phyloP scores from a whole-genome alignment of 2,329 filamentous ascomycete genomes.

The Botryotinia globosa region DNA sequence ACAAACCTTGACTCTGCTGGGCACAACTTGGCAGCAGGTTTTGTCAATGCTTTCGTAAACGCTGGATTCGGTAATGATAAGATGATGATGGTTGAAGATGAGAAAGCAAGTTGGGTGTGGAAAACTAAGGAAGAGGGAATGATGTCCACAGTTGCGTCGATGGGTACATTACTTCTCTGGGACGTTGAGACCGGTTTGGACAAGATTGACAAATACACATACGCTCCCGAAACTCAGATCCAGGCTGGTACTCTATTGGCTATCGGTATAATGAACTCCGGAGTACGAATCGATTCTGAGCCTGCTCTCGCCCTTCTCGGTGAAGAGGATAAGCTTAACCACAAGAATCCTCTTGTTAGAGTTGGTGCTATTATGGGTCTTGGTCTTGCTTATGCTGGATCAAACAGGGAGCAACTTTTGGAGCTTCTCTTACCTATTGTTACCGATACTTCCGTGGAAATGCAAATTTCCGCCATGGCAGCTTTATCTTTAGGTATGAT shows the following conservation, averaged over 20 bases:
- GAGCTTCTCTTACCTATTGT: slow-evolving; percentile 85
- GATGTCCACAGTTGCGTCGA: slow-evolving; percentile 91
- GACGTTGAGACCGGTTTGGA: slow-evolving; percentile 90
- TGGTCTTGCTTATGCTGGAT: slow-evolving; percentile 89
- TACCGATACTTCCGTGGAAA: slow-evolving; percentile 76
- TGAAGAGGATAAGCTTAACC: slow-evolving; percentile 74
- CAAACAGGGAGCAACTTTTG: slow-evolving; percentile 85
- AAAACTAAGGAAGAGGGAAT: slow-evolving; percentile 99
- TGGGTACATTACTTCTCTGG: slow-evolving; percentile 90
- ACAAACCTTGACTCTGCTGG: slow-evolving; percentile 94
- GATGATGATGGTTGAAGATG: slow-evolving; percentile 89
- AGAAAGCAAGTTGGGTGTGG: slow-evolving; percentile 95
- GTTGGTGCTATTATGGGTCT: slow-evolving; percentile 93
- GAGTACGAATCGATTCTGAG: slow-evolving; percentile 84
- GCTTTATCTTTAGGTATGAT: slow-evolving; percentile 86
- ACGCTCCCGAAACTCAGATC: slow-evolving; percentile 77
- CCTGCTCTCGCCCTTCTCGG: slow-evolving; percentile 83
- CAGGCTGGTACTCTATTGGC: slow-evolving; percentile 89
- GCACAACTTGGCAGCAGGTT: slow-evolving; percentile 92
- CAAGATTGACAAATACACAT: slow-evolving; percentile 92
- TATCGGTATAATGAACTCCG: slow-evolving; percentile 93
- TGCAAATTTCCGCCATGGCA: slow-evolving; percentile 96
- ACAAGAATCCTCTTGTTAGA: slow-evolving; percentile 73
- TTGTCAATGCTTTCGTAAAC: slow-evolving; percentile 97
- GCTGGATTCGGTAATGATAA: slow-evolving; percentile 95